Evolutionary conservation across 441 rosid species (phyloP).

Genomic region (Corymbia calophylla): DNA sequence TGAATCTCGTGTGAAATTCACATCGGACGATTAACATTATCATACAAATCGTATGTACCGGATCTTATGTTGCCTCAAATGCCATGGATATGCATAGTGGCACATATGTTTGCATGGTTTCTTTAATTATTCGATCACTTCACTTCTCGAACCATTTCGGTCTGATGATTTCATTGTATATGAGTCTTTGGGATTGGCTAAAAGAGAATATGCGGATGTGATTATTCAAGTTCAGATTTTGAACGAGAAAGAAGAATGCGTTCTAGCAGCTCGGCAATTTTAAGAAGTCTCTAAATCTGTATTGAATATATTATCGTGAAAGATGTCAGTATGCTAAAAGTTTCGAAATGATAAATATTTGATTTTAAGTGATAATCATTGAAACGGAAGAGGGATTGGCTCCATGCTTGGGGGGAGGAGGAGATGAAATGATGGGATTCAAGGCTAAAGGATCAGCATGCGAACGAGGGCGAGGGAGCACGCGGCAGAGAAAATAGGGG

Average conservation of each 20-base stretch:
- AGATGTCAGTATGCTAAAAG: fast-evolving
- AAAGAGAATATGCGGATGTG: not conserved
- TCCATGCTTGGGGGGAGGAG: not conserved
- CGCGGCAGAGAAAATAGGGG: not conserved
- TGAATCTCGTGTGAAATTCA: not conserved
- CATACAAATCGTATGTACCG: not conserved
- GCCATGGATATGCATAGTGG: not conserved
- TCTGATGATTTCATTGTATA: not conserved
- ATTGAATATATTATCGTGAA: fast-evolving
- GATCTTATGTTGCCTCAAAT: not conserved
- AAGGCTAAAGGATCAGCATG: not conserved
- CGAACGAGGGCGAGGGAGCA: not conserved
- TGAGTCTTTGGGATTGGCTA: not conserved
- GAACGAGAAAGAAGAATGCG: not conserved
- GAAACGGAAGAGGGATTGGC: not conserved
- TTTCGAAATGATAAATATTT: not conserved
- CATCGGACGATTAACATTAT: not conserved
- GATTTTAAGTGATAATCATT: not conserved
- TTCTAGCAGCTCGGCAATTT: not conserved
- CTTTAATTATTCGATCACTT: not conserved
- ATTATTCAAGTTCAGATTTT: not conserved
- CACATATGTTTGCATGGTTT: not conserved
- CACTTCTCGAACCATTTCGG: not conserved
- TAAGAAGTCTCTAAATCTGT: not conserved
- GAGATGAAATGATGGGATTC: not conserved